Percentiles rank a stretch among this genome's conserved stretches.
These are phyloP conservation scores for Cydonia oblonga DNA, from an alignment of 331 rosid genomes.

Conservation along the genomic window DNA sequence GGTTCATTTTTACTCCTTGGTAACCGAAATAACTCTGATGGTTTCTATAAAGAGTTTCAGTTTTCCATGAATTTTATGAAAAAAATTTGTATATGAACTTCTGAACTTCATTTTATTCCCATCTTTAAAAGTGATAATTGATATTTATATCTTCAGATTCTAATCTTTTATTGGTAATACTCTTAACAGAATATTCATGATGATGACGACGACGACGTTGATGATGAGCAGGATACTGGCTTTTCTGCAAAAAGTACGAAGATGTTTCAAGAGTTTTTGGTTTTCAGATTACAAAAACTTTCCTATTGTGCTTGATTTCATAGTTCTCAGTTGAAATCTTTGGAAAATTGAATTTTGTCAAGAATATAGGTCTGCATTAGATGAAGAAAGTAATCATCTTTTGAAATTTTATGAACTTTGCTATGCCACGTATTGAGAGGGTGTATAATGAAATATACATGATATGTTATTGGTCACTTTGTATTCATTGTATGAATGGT, in stretches of 20 bases:
- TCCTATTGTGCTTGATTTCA: background rate
- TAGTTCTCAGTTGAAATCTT: background rate
- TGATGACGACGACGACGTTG: constrained; percentile 9
- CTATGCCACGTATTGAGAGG: background rate
- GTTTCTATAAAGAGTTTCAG: too few relatives aligned
- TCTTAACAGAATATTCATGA: constrained; percentile 38
- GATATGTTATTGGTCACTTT: background rate
- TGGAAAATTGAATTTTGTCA: too few relatives aligned
- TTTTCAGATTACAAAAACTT: background rate
- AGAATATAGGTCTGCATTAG: background rate
- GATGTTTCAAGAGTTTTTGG: background rate
- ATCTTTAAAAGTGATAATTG: background rate
- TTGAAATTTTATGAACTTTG: background rate
- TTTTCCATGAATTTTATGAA: background rate
- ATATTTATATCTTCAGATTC: constrained; percentile 1
- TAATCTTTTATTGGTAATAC: constrained; percentile 2
- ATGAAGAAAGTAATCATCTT: background rate
- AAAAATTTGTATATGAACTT: background rate
- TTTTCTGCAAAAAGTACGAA: constrained; percentile 50
- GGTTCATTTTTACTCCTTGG: background rate
- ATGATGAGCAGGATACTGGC: constrained; percentile 18
- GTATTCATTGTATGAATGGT: background rate
- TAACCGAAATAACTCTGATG: too few relatives aligned
- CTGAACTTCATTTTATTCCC: background rate
- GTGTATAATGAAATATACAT: background rate